Evolutionary conservation across 805 yeast genomes (phyloP).

Genomic region (Myxozyma geophila): DNA sequence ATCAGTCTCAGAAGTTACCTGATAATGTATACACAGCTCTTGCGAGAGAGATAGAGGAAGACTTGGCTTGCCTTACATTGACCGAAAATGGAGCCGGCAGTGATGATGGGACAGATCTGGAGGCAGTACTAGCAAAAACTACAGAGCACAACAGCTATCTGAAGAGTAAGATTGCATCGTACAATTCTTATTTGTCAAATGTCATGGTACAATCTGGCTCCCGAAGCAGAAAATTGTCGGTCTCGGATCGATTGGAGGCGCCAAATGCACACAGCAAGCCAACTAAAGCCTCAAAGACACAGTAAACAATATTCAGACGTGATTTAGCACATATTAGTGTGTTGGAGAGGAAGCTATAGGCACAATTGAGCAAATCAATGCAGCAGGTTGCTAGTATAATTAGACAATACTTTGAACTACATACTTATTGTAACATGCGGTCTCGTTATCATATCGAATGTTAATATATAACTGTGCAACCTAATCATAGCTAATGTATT

Average conservation of each 20-base stretch:
- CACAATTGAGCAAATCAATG: no score
- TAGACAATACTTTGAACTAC: no score
- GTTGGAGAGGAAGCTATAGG: no score
- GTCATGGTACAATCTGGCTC: slow-evolving; percentile 45
- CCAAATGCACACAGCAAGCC: not conserved
- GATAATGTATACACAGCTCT: slow-evolving; percentile 35
- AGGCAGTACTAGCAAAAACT: slow-evolving; percentile 43
- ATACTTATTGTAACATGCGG: no score
- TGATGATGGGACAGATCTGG: slow-evolving; percentile 43
- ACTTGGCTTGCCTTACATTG: slow-evolving; percentile 45
- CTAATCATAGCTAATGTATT: no score
- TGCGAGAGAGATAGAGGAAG: slow-evolving; percentile 45
- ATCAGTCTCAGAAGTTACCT: no score
- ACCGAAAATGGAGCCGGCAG: slow-evolving; percentile 41
- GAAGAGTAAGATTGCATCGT: slow-evolving; percentile 45
- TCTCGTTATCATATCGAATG: no score
- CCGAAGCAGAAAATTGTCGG: slow-evolving; percentile 37
- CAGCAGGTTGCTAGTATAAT: no score
- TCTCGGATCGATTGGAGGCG: slow-evolving; percentile 23
- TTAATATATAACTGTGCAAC: no score
- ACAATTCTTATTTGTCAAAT: slow-evolving; percentile 45
- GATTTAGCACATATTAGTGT: no score
- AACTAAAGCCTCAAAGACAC: slow-evolving; percentile 21
- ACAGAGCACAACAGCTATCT: slow-evolving; percentile 47
- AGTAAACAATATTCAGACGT: slow-evolving; percentile 6